Evolutionary conservation across 495 filamentous ascomycete species (phyloP).

Genomic region (Penicillium robsamsonii): DNA sequence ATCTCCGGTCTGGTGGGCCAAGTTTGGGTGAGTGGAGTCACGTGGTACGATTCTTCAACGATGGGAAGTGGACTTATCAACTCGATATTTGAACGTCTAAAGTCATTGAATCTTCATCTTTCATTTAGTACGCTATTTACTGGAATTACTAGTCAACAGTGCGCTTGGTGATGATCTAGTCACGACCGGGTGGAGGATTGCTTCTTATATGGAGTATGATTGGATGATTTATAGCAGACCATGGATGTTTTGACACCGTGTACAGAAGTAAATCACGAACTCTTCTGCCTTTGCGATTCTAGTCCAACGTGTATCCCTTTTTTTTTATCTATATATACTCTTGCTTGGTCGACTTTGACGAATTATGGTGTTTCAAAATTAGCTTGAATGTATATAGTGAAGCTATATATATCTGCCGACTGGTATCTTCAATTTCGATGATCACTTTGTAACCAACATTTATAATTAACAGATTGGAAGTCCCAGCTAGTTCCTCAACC

Average conservation of each 20-base stretch:
- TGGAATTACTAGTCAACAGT: background rate
- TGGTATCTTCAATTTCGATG: background rate
- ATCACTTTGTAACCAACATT: background rate
- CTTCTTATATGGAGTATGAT: background rate
- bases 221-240: conserved; percentile 1
- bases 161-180: too few relatives aligned
- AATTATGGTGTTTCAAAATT: background rate
- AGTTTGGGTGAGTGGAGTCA: conserved; percentile 9
- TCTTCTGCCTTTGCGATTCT: background rate
- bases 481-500: background rate
- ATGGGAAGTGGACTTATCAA: background rate
- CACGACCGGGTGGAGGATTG: background rate
- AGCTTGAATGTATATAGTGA: background rate
- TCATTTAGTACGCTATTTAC: background rate
- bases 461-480: background rate
- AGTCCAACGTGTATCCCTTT: background rate
- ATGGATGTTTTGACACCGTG: background rate
- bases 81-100: background rate
- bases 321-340: background rate
- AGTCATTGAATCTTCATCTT: background rate
- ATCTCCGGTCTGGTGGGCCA: conserved; percentile 12
- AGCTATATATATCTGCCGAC: background rate
- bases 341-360: background rate
- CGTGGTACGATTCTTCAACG: conserved; percentile 1
- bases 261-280: background rate